Evolutionary conservation across 164 flowering plant genomes (phyloP).

Genomic region (Paratinospora sagittata): DNA sequence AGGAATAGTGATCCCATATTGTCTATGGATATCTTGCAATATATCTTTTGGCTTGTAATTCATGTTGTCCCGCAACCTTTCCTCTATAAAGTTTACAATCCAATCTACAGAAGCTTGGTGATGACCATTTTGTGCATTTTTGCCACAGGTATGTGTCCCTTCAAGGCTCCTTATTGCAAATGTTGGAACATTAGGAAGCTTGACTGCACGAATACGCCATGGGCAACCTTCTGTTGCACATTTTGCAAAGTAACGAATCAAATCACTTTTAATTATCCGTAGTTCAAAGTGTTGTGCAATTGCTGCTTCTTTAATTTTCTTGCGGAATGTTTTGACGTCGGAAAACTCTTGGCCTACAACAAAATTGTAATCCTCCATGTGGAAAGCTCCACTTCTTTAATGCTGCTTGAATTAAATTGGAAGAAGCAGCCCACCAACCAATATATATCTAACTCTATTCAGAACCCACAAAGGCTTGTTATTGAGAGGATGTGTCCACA

Average conservation of each 20-base stretch:
- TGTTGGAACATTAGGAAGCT: constrained; percentile 67
- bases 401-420: not conserved
- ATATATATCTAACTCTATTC: not conserved
- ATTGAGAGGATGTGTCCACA: not conserved
- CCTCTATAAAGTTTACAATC: constrained; percentile 71
- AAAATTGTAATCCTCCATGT: constrained; percentile 51
- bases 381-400: not conserved
- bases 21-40: constrained; percentile 59
- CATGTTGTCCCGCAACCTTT: constrained; percentile 52
- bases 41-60: constrained; percentile 91
- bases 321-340: constrained; percentile 75
- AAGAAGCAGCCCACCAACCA: not conserved
- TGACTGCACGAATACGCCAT: constrained; percentile 84
- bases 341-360: constrained; percentile 77
- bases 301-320: constrained; percentile 74
- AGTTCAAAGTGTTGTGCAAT: constrained; percentile 86
- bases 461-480: not conserved
- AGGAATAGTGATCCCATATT: constrained; percentile 74
- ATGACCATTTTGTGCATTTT: constrained; percentile 64
- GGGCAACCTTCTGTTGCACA: constrained; percentile 89
- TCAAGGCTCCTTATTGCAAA: constrained; percentile 72
- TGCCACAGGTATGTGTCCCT: constrained; percentile 77
- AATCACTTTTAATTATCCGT: constrained; percentile 65
- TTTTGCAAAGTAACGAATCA: constrained; percentile 73
- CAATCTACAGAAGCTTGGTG: constrained; percentile 91